Evolutionary conservation across 805 yeast genomes (phyloP), one percentile per base, ranked within the genome.

Genomic region (Candida golubevii): DNA sequence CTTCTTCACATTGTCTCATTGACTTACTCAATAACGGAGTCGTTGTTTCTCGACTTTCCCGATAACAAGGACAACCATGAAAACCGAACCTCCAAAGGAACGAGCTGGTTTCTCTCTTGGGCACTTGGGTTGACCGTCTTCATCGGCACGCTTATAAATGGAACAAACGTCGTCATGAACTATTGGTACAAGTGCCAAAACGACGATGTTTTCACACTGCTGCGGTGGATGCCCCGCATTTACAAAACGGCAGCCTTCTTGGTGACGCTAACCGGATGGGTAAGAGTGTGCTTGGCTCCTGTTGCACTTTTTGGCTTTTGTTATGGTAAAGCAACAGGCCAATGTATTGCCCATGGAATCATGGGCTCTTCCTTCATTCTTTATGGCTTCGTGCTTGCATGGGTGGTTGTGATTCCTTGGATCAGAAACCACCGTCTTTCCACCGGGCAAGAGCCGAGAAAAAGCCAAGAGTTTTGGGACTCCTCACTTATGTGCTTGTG

Each of bases 291-390:
- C 41, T 66, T 91, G 67, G 91, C 95, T 0, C 88, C 91, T 6
- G 83, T 87, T 36, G 85, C 96, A 1, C 59, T 89, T 50, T 78
- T 88, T 51, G 97, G 96, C 2, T 91, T 89, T 63, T 91, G 98
- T 65, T 81, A 88, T 54, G 85, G 77, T 6, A 72, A 63, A 31
- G 93, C 87, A 56, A 82, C 95, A 0, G 98, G 98, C 23, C 98
- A 91, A 65, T 91, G 98, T 63, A 78, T 89, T 34, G 98, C 98
- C 0, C 98, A 91, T 62, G 97, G 97, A 5, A 87, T 91, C 48
- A 91, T 91, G 98, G 98, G 98, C 0, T 77, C 87, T 23, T 83
- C 95, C 0, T 91, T 91, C 55, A 76, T 91, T 9, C 65, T 74
- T 4, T 91, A 91, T 61, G 96, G 97, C 4, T 80, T 83, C 48